Evolutionary conservation across 2,329 filamentous ascomycete genomes (phyloP).

Genomic region (Atkinsonella hypoxylon): DNA sequence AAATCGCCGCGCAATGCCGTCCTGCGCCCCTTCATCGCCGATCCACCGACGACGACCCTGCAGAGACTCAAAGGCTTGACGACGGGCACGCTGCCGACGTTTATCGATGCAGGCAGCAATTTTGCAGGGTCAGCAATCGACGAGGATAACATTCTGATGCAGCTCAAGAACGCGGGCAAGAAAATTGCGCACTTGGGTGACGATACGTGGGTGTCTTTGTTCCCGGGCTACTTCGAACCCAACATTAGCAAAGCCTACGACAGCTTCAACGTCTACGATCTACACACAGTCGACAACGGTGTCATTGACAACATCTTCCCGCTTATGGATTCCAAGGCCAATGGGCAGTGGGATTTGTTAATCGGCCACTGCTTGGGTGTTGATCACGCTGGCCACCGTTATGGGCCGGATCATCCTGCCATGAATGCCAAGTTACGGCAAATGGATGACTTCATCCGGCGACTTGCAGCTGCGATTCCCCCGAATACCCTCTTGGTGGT

Average conservation of each 20-base stretch:
- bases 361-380: slow-evolving; percentile 92
- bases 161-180: slow-evolving; percentile 53
- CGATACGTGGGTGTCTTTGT: slow-evolving; percentile 90
- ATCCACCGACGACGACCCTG: slow-evolving; percentile 86
- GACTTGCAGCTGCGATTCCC: slow-evolving; percentile 60
- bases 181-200: slow-evolving; percentile 90
- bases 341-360: slow-evolving; percentile 78
- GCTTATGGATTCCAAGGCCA: slow-evolving; percentile 53
- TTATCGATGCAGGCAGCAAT: slow-evolving; percentile 86
- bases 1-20: slow-evolving; percentile 71
- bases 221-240: slow-evolving; percentile 83
- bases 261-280: slow-evolving; percentile 96
- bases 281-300: slow-evolving; percentile 93
- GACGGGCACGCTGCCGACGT: slow-evolving; percentile 88
- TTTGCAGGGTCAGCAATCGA: slow-evolving; percentile 93
- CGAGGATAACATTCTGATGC: slow-evolving; percentile 67
- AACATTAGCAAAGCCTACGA: slow-evolving; percentile 84
- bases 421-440: slow-evolving; percentile 86
- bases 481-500: slow-evolving; percentile 71
- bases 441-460: slow-evolving; percentile 72
- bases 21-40: slow-evolving; percentile 87
- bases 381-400: slow-evolving; percentile 92
- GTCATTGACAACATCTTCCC: slow-evolving; percentile 87
- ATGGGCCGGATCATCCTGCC: slow-evolving; percentile 82
- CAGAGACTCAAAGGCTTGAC: slow-evolving; percentile 89